These are phyloP conservation scores for Grosmannia serpens DNA, from an alignment of 2,329 filamentous ascomycete species.

Conservation along the genomic window DNA sequence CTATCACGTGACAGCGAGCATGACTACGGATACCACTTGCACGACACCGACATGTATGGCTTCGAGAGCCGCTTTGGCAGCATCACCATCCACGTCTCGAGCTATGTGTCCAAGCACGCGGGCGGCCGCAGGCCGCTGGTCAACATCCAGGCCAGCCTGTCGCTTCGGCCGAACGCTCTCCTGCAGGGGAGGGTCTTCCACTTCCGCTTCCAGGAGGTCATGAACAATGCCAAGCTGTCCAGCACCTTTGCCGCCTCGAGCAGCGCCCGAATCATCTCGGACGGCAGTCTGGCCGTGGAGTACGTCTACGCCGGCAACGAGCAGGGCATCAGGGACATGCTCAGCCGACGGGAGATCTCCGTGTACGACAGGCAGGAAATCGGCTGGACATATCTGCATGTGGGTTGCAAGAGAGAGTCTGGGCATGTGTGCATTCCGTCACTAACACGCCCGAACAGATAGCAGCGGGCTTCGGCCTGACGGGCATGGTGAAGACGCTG, in stretches of 20 bases:
- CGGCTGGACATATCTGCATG: too few relatives aligned
- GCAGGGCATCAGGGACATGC: too few relatives aligned
- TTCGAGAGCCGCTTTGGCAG: not conserved
- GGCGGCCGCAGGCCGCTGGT: not conserved
- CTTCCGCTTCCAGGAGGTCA: not conserved
- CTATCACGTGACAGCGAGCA: not conserved
- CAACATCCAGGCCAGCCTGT: not conserved
- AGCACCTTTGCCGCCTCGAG: not conserved
- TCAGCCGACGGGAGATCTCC: too few relatives aligned
- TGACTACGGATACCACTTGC: not conserved
- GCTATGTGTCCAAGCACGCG: not conserved
- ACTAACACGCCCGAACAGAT: too few relatives aligned
- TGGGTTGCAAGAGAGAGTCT: too few relatives aligned
- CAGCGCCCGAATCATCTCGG: not conserved
- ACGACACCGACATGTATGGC: not conserved
- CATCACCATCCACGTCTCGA: not conserved
- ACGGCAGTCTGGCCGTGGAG: not conserved
- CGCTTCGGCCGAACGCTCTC: not conserved
- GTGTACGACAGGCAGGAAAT: too few relatives aligned
- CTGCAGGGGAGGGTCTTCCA: not conserved
- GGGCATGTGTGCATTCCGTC: too few relatives aligned
- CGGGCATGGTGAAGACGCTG: too few relatives aligned
- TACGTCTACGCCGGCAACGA: not conserved
- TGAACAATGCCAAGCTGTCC: not conserved
- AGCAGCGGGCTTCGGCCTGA: too few relatives aligned